Conservation (phyloP, 2,329 filamentous ascomycete genomes). For the Calonectria pseudoturangicola region DNA sequence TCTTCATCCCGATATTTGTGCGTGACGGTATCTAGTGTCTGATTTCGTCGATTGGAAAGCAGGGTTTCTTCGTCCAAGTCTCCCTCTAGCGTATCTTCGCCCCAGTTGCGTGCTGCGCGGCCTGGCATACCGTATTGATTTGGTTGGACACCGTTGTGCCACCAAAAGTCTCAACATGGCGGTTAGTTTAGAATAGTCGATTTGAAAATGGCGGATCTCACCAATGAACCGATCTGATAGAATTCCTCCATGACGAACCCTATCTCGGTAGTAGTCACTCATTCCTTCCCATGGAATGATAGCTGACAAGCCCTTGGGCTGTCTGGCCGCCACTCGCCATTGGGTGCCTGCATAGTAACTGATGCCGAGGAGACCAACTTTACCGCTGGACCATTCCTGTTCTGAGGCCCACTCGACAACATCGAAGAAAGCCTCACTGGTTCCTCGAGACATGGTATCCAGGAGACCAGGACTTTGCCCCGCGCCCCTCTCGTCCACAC, state of each 20-base stretch:
- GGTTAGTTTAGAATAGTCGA: neutral
- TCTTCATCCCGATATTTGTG: constrained; percentile 76
- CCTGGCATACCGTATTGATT: constrained; percentile 77
- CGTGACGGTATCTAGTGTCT: constrained; percentile 66
- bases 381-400: constrained; percentile 66
- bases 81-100: constrained; percentile 73
- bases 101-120: constrained; percentile 9
- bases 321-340: constrained; percentile 68
- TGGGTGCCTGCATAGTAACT: constrained; percentile 68
- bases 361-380: constrained; percentile 69
- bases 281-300: constrained; percentile 72
- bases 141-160: constrained; percentile 49
- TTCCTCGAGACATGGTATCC: constrained; percentile 68
- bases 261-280: constrained; percentile 73
- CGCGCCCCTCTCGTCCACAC: constrained; percentile 69
- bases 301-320: constrained; percentile 66
- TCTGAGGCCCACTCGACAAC: constrained; percentile 69
- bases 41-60: constrained; percentile 67
- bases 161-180: constrained; percentile 44
- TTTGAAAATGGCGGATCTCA: neutral
- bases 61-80: constrained; percentile 72
- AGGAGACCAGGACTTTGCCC: constrained; percentile 68
- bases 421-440: constrained; percentile 68
- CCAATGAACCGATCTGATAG: constrained; percentile 74
- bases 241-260: constrained; percentile 77